phyloP scores from a whole-genome alignment of 495 filamentous ascomycete species.

The Penicilliopsis zonata region DNA sequence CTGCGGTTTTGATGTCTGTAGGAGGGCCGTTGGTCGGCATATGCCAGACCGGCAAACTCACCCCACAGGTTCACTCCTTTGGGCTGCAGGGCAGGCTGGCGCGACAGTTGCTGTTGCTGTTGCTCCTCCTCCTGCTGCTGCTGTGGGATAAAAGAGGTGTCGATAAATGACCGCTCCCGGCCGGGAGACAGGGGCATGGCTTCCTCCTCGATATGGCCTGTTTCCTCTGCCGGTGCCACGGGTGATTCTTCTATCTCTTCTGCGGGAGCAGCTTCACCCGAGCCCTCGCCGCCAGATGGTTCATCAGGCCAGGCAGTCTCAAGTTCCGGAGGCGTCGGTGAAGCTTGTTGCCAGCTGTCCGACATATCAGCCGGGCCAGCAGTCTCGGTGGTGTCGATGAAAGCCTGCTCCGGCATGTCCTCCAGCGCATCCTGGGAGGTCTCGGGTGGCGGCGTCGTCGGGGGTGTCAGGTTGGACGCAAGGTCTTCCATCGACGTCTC shows the following conservation, averaged over 20 bases:
- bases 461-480: constrained; percentile 23
- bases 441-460: constrained; percentile 24
- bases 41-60: constrained; percentile 25
- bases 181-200: background rate
- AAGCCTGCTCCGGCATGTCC: background rate
- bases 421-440: constrained; percentile 4
- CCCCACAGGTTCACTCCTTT: constrained; percentile 29
- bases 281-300: background rate
- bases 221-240: constrained; percentile 2
- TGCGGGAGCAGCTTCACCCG: constrained; percentile 1
- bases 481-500: constrained; percentile 7
- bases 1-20: constrained; percentile 2
- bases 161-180: constrained; percentile 20
- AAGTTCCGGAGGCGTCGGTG: constrained; percentile 2
- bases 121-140: constrained; percentile 5
- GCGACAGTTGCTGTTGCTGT: constrained; percentile 14
- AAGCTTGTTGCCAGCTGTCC: constrained; percentile 6
- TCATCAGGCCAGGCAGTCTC: constrained; percentile 2
- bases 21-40: constrained; percentile 15
- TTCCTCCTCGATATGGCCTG: constrained; percentile 5
- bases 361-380: constrained; percentile 2
- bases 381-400: constrained; percentile 3
- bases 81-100: too few species aligned
- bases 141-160: constrained; percentile 24
- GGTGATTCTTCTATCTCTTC: constrained; percentile 2